Evolutionary conservation across 2,329 filamentous ascomycete species (phyloP), one percentile per base, ranked within the genome.

Genomic region (Corinectria fuckeliana): DNA sequence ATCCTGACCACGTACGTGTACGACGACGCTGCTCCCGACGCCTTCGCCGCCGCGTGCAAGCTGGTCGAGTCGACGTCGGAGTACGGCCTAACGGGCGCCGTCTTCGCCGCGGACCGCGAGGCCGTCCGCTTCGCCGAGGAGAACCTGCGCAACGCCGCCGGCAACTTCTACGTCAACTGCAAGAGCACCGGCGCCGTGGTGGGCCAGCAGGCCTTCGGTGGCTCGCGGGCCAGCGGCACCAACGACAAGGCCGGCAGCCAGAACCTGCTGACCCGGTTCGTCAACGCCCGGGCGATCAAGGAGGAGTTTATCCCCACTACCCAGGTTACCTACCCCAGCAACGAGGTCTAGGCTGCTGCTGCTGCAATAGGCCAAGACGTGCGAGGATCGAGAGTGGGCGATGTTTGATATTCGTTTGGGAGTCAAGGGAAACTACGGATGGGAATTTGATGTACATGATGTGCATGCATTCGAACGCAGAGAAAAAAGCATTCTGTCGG

Each of bases 101-200:
- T 94, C 54, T 94, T 94, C 74, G 89, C 91, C 9, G 77, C 82
- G 56, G 90, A 93, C 75, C 81, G 91, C 38, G 77, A 82, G 45
- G 88, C 83, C 13, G 78, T 93, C 59, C 83, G 88, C 21, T 82
- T 82, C 56, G 91, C 90, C 0, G 90, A 93, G 75, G 85, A 92
- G 67, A 84, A 82, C 61, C 81, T 94, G 52, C 82, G 90, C 64
- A 87, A 93, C 72, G 80, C 88, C 0, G 91, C 91, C 0, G 91
- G 91, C 39, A 94, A 94, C 80, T 93, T 93, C 75, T 94, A 94
- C 79, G 83, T 94, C 77, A 94, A 93, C 80, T 91, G 88, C 81
- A 93, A 93, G 84, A 89, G 86, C 75, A 91, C 88, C 2, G 89
- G 88, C 36, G 88, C 88, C 14, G 87, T 91, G 21, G 88, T 91